Base-by-base conservation (phyloP, 108 stramenopile genomes). In the Mediolabrus comicus region DNA sequence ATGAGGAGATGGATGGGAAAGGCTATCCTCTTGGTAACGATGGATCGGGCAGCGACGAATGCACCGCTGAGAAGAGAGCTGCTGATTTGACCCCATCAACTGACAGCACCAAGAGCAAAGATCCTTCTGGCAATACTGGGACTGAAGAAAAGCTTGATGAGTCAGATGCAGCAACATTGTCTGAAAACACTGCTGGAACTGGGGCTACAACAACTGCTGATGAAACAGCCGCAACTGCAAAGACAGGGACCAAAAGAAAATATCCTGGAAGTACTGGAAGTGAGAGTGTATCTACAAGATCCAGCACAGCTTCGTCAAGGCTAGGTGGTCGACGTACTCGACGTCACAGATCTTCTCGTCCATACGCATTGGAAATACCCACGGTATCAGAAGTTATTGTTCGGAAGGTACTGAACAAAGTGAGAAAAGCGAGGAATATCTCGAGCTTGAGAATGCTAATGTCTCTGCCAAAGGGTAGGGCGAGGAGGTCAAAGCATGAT, bases 371-470 rank as follows among this genome's bases (percentile, higher is more conserved):
- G 17, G 75, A 57, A 4, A 81, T 76, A 17, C 79, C 87, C 7
- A 83, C 84, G 9, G 87, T 91, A n/a, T 84, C 92, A 0, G 89
- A 91, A 31, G 85, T 89, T 27, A 92, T 95, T 68, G 91, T 92
- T 9, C 77, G 85, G 16, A 86, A 87, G 35, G 87, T 92, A 12
- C 62, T 95, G 65, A 90, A 95, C 83, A 91, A 91, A 62, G 91
- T 95, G n/a, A 79, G 91, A 38, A 79, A 86, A 43, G 74, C 86
- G 24, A 69, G 88, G 59, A 92, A 90, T 52, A 87, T 92, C 58
- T 84, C 87, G 0, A 95, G 87, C 59, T 55, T 93, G 28, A 81
- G 87, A 32, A 87, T 85, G 39, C 70, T 95, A 14, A 90, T 87
- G 89, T 84, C 85, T 17, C 61, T 95, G 62, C 89, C 89, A 13